Evolutionary conservation across 2,329 filamentous ascomycete genomes (phyloP), one percentile per base, ranked within the genome.

Genomic region (Fusarium pilosicola): DNA sequence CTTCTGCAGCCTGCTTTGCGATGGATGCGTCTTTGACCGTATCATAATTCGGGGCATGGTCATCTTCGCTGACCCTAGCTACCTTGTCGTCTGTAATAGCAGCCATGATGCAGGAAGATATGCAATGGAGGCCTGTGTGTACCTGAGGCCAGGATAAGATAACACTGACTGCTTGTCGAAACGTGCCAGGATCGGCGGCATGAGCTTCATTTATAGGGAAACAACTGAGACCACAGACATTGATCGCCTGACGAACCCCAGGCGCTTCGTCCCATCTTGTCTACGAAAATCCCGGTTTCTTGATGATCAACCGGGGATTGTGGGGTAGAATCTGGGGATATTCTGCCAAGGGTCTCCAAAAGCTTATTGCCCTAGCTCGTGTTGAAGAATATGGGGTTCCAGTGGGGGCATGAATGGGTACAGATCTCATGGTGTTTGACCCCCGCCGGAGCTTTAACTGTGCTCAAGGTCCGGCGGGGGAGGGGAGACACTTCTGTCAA

Each of bases 1-100:
- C 59, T 20, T 72, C 69, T 22, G 70, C 70, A 26, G 64, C 70
- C 12, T 73, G 69, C 42, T 70, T 74, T 28, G 72, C 72, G 26
- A 70, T 67, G 17, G 61, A 46, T 4, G 59, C 18, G n/a, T 74
- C 65, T 34, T 74, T 74, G 57, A 51, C 36, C 22, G n/a, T 58
- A 14, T 52, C 41, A 15, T 59, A 62, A 18, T 46, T 49, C 32
- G 34, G 44, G 9, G 48, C 39, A 22, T 73, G 61, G 30, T 74
- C 71, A 57, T 74, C 65, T 56, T 74, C 64, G n/a, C 71, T 70
- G 26, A 70, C 58, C 24, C 66, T 69, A 26, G 51, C 57, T n/a
- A 74, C 71, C 42, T 74, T 74, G 39, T 74, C 71, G 42, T 74
- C 52, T 8, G 45, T 20, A 12, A 61, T 41, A n/a, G 44, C 28